Evolutionary conservation across 2,329 filamentous ascomycete genomes (phyloP), one percentile per base, ranked within the genome.

Genomic region (Curvularia verruculosa): DNA sequence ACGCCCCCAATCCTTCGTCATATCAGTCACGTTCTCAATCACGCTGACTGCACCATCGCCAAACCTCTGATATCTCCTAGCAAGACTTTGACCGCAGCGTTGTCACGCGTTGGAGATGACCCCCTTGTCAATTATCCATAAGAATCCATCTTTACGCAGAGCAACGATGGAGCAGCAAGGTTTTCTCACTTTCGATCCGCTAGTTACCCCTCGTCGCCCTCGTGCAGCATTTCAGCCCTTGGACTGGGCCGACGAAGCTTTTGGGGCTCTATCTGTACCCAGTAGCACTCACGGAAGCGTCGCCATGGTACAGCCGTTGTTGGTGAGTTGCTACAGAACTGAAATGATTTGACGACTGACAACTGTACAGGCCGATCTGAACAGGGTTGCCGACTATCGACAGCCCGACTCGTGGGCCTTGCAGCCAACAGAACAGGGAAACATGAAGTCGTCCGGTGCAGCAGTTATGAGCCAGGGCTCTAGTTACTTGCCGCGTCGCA

Each of bases 291-390:
- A n/a, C 5, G 41, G 54, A 31, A 43, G 10, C 15, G 13, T 47
- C 15, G 29, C 54, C 49, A 70, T 68, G 60, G 56, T 60, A 26
- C 67, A 64, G 26, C 41, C 61, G 9, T 46, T 52, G 28, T 48
- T 65, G 12, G 69, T 66, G 60, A 56, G 64, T 60, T 24, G 13
- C 41, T 18, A 13, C 3, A 13, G 15, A 15, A 26, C 36, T 13
- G 31, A 5, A 8, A 5, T 7, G 1, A 19, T 18, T 44, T 34
- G n/a, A 36, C 29, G 26, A 51, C 54, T 56, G 43, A 65, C 41
- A 24, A 34, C 18, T 23, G 21, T 40, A 23, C 36, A 66, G 58
- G 58, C 61, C 52, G 53, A 52, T 23, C 50, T 61, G 3, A 60
- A 55, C 51, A 55, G 12, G 1, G 12, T 29, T 8, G 12, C 9